Conservation (phyloP, 257 asterid species). For the Gentiana dahurica region DNA sequence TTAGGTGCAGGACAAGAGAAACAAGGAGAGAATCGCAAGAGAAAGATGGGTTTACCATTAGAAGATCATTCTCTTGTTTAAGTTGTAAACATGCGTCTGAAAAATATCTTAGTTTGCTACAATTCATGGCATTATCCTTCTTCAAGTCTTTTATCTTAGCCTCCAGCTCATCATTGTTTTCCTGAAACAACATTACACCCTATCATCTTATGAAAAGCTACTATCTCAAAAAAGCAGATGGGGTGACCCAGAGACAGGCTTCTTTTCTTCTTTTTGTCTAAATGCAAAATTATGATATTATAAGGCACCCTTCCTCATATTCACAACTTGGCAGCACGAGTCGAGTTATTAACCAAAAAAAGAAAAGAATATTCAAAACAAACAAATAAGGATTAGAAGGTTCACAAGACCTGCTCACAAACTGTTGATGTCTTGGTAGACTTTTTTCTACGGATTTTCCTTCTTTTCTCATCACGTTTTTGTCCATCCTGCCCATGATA, state of each 20-base stretch:
- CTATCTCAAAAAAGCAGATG: too few species aligned
- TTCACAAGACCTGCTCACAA: constrained; percentile 2
- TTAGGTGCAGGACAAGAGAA: neutral
- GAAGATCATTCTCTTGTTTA: constrained; percentile 7
- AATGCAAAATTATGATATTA: neutral
- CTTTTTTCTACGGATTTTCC: neutral
- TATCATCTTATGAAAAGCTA: too few species aligned
- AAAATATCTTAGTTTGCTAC: neutral
- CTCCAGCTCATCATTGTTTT: neutral
- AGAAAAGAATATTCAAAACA: neutral
- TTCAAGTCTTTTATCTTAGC: constrained; percentile 10
- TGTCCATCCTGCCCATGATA: neutral
- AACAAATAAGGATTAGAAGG: too few species aligned
- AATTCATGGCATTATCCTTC: neutral
- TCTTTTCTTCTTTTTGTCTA: too few species aligned
- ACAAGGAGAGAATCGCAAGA: neutral
- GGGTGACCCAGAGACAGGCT: too few species aligned
- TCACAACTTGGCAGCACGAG: neutral
- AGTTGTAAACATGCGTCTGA: constrained; percentile 4
- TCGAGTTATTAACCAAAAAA: neutral
- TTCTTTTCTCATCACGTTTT: neutral
- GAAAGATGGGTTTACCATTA: constrained; percentile 11
- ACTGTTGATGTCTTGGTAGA: neutral
- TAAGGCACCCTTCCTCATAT: neutral
- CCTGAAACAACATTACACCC: constrained; percentile 8